phyloP scores from a whole-genome alignment of 768 basidiomycete genomes.

The Agaricus blazei region DNA sequence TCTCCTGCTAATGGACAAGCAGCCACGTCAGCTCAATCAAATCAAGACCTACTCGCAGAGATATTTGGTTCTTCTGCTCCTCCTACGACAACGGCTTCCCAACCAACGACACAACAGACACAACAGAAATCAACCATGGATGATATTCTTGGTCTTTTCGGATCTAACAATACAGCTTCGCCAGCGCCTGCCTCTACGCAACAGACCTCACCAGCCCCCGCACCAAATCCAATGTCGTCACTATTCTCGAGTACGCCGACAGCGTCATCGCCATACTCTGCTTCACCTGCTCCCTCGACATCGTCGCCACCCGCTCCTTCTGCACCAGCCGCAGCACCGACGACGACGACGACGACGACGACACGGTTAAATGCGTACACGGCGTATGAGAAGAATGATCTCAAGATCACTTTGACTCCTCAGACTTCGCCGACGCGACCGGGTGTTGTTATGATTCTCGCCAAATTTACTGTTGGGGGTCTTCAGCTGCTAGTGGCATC shows the following conservation, averaged over 20 bases:
- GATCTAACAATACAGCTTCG: conserved; percentile 36
- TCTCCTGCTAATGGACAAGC: conserved; percentile 34
- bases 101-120: conserved; percentile 34
- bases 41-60: conserved; percentile 86
- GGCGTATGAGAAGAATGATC: conserved; percentile 88
- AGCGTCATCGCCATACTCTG: conserved; percentile 14
- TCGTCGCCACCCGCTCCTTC: conserved; percentile 17
- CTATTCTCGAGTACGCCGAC: conserved; percentile 10
- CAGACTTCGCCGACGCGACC: conserved; percentile 75
- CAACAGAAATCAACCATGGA: conserved; percentile 63
- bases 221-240: conserved; percentile 14
- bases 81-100: conserved; percentile 25
- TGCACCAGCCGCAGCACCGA: conserved; percentile 32
- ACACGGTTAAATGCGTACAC: conserved; percentile 67
- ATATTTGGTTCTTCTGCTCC: conserved; percentile 67
- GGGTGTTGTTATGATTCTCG: conserved; percentile 88
- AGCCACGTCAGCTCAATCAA: conserved; percentile 44
- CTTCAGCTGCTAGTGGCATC: conserved; percentile 50
- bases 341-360: conserved; percentile 36
- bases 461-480: conserved; percentile 75
- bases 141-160: conserved; percentile 91
- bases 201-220: background rate
- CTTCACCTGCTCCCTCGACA: conserved; percentile 1
- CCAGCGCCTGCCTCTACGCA: conserved; percentile 17
- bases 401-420: conserved; percentile 87